These are phyloP conservation scores for Solanum chmielewskii DNA, from an alignment of 257 asterid species.

Conservation along the genomic window DNA sequence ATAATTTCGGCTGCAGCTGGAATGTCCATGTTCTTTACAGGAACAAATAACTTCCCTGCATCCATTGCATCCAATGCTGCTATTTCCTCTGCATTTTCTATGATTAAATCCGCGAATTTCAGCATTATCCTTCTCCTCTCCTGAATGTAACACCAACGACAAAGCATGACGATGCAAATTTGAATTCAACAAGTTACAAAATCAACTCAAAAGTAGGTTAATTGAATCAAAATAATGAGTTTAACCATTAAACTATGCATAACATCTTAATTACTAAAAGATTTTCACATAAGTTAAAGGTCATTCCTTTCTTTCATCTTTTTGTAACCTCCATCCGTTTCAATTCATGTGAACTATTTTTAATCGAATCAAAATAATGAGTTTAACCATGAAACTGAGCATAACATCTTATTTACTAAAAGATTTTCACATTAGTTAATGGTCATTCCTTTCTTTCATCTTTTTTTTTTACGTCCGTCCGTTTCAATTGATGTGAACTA, in stretches of 20 bases:
- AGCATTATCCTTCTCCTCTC: conserved; percentile 21
- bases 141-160: neutral
- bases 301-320: neutral
- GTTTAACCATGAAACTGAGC: neutral
- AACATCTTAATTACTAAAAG: neutral
- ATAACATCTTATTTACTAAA: neutral
- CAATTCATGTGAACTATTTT: too few relatives aligned
- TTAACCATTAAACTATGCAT: neutral
- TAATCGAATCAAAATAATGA: neutral
- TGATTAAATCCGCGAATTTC: conserved; percentile 26
- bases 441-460: neutral
- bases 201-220: neutral
- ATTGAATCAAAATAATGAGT: neutral
- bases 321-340: neutral
- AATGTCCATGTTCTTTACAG: conserved; percentile 13
- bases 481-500: too few relatives aligned
- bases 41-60: conserved; percentile 17
- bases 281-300: neutral
- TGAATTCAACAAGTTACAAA: neutral
- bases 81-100: conserved; percentile 16
- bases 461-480: neutral
- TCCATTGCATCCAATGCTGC: conserved; percentile 26
- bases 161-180: neutral
- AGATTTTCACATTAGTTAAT: neutral
- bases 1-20: conserved; percentile 4